These are phyloP conservation scores for Ophiocordyceps sinensis DNA, from an alignment of 2,329 filamentous ascomycete species.

Conservation along the genomic window DNA sequence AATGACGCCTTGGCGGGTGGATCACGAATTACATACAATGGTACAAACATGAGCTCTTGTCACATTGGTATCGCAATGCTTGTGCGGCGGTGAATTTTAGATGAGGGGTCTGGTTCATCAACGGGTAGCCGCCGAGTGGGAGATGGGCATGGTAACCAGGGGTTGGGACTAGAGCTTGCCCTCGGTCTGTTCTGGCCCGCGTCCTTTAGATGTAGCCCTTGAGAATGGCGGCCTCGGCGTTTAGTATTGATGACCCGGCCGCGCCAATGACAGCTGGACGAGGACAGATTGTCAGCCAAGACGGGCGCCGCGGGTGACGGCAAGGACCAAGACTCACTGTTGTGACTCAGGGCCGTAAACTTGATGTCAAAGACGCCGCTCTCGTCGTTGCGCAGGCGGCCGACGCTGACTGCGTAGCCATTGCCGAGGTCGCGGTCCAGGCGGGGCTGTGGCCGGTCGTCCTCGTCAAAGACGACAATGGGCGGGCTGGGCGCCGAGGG, in stretches of 20 bases:
- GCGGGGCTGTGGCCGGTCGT: conserved; percentile 80
- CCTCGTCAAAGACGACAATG: conserved; percentile 81
- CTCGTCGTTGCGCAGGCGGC: conserved; percentile 72
- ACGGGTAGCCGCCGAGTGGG: no score
- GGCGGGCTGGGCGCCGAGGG: conserved; percentile 70
- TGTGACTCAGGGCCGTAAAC: conserved; percentile 84
- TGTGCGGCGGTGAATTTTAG: no score
- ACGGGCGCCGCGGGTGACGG: neutral
- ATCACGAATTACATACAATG: no score
- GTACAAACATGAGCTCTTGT: no score
- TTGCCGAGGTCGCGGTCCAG: conserved; percentile 73
- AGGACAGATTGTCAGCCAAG: neutral
- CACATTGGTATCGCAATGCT: no score
- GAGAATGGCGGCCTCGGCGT: conserved; percentile 81
- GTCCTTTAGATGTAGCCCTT: conserved; percentile 59
- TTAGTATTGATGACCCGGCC: conserved; percentile 89
- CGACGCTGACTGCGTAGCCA: conserved; percentile 86
- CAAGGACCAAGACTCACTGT: conserved; percentile 31
- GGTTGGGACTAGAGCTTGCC: no score
- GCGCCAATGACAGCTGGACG: conserved; percentile 70
- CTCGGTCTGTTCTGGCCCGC: no score
- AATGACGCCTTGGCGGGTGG: no score
- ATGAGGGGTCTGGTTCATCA: no score
- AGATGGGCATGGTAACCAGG: no score
- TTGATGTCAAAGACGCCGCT: conserved; percentile 87